Evolutionary conservation across 139 green algal species (phyloP), one percentile per base, ranked within the genome.

Genomic region (Chlorella sp.): DNA sequence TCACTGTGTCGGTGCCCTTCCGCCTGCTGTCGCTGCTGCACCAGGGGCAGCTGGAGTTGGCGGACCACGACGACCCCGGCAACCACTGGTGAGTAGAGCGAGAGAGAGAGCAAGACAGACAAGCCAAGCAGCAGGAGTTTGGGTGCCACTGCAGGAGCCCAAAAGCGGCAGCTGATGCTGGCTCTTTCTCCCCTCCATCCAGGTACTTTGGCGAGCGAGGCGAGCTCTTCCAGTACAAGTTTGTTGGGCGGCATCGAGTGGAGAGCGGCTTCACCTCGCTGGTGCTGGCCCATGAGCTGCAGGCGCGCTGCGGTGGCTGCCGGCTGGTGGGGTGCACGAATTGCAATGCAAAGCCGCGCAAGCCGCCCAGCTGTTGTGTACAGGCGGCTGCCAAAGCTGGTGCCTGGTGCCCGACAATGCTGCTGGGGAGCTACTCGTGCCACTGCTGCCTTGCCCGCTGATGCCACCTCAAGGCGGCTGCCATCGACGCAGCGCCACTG

Each of bases 141-240:
- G n/a, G n/a, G n/a, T n/a, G n/a, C n/a, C n/a, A n/a, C n/a, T n/a
- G n/a, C n/a, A n/a, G n/a, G n/a, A n/a, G n/a, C n/a, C n/a, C n/a
- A n/a, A n/a, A n/a, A n/a, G 36, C 63, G 13, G 7, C 28, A 36
- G 63, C 26, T 69, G 63, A 16, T 36, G 23, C 28, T 13, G 18
- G 11, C 21, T 5, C 60, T 5, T 13, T 11, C 23, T 13, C 60
- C 25, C 23, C 12, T 5, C 7, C 21, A 67, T 18, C 28, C 67
- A 73, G 67, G 67, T 73, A 44, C 20, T 82, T 82, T 82, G 76
- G 76, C 76, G 34, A 82, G 60, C 21, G 56, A 28, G 76, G 55
- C 4, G 76, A 82, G 60, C 60, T 82, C 12, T 82, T 82, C 28
- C 76, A 82, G 36, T 82, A 82, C 76, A 56, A 82, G 60, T 82